Conservation (phyloP, 495 filamentous ascomycete genomes). For the Lasiosphaeriaceae sp. region DNA sequence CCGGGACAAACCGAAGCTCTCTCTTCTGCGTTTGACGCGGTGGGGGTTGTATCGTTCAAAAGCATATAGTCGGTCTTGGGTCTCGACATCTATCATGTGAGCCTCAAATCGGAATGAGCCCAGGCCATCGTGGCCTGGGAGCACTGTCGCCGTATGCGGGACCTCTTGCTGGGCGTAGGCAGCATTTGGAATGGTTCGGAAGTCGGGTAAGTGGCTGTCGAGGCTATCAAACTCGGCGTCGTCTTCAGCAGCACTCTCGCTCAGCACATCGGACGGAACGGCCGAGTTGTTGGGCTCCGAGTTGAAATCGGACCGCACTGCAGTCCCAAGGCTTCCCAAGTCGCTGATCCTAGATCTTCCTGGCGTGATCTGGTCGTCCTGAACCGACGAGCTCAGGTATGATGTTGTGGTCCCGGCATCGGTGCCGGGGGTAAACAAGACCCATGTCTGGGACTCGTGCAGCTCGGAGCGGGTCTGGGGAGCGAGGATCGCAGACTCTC, state of each 20-base stretch:
- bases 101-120: constrained; percentile 65
- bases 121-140: constrained; percentile 88
- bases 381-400: constrained; percentile 70
- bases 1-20: constrained; percentile 54
- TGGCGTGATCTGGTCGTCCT: constrained; percentile 65
- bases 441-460: constrained; percentile 87
- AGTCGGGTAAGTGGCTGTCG: constrained; percentile 83
- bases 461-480: constrained; percentile 34
- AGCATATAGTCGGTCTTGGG: constrained; percentile 79
- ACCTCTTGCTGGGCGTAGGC: constrained; percentile 38
- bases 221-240: constrained; percentile 85
- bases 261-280: constrained; percentile 40
- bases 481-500: constrained; percentile 39
- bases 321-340: constrained; percentile 76
- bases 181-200: constrained; percentile 61
- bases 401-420: constrained; percentile 60
- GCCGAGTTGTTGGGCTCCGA: constrained; percentile 36
- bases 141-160: constrained; percentile 50
- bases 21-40: constrained; percentile 61
- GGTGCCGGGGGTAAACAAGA: constrained; percentile 81
- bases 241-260: constrained; percentile 56
- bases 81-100: constrained; percentile 37
- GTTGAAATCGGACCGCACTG: constrained; percentile 46
- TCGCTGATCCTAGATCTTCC: constrained; percentile 76
- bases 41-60: constrained; percentile 79